A percentile compares a stretch with the other conserved stretches of the same genome.
These are phyloP conservation scores for Rosa multiflora DNA, from an alignment of 306 rosid species.

Conservation along the genomic window DNA sequence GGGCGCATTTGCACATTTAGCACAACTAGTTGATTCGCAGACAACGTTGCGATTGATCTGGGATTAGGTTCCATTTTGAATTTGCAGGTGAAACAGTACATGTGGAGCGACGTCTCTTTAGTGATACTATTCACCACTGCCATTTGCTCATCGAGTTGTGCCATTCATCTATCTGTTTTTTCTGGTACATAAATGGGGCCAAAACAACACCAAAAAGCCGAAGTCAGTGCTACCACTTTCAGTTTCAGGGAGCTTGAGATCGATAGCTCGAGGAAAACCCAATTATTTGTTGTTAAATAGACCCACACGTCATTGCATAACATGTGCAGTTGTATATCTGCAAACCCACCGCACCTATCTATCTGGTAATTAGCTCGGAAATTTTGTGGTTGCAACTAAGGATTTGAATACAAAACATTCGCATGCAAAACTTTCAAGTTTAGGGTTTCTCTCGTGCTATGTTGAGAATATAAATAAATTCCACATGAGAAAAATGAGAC, in stretches of 20 bases:
- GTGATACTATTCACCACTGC: background rate
- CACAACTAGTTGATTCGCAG: background rate
- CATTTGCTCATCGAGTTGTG: conserved; percentile 18
- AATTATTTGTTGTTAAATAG: background rate
- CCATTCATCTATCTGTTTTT: conserved; percentile 17
- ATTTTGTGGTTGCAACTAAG: background rate
- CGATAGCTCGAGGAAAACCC: conserved; percentile 6
- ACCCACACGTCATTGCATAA: conserved; percentile 6
- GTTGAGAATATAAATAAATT: no score
- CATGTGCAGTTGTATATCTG: background rate
- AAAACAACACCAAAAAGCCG: background rate
- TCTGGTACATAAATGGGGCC: conserved; percentile 19
- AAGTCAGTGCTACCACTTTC: background rate
- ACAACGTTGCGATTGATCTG: background rate
- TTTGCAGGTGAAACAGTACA: conserved; percentile 5
- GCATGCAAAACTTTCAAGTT: background rate
- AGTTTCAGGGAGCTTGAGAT: conserved; percentile 7
- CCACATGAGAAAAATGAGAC: no score
- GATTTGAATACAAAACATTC: background rate
- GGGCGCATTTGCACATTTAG: background rate
- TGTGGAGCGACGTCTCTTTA: background rate
- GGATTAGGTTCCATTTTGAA: background rate
- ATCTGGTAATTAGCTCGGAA: background rate
- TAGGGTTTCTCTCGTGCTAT: background rate
- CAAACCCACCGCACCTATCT: background rate